Conservation (phyloP, 805 yeast genomes). For the Candida maesae region DNA sequence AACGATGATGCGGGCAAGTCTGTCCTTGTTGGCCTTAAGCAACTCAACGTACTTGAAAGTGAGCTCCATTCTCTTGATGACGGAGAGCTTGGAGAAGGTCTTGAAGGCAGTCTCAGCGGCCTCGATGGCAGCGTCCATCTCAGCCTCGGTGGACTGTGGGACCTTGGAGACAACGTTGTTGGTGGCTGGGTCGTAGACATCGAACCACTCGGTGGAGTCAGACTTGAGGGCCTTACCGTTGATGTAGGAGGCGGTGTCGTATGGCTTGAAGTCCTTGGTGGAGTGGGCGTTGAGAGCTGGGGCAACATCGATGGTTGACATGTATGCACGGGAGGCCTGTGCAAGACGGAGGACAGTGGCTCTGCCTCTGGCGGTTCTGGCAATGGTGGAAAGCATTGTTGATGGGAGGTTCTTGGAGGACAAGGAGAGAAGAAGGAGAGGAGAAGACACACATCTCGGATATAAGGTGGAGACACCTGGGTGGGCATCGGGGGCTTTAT, state of each 20-base stretch:
- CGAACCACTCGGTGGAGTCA: conserved; percentile 55
- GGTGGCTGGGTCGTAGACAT: conserved; percentile 75
- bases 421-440: no score
- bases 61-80: conserved; percentile 55
- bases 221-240: conserved; percentile 45
- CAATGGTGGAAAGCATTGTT: conserved; percentile 13
- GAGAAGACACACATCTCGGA: no score
- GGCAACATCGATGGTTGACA: conserved; percentile 24
- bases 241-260: conserved; percentile 46
- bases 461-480: no score
- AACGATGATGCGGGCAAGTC: conserved; percentile 60
- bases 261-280: conserved; percentile 37
- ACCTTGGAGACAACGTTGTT: conserved; percentile 60
- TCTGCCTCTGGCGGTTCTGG: conserved; percentile 14
- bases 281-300: conserved; percentile 41
- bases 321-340: conserved; percentile 14
- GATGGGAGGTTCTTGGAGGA: not conserved
- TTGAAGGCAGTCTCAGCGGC: conserved; percentile 62
- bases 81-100: conserved; percentile 45
- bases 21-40: conserved; percentile 61
- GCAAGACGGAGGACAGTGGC: conserved; percentile 10
- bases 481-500: not conserved
- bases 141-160: conserved; percentile 68
- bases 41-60: conserved; percentile 66
- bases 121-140: conserved; percentile 60